phyloP scores from a whole-genome alignment of 176 grass and related monocot genomes.

The Cocos nucifera region DNA sequence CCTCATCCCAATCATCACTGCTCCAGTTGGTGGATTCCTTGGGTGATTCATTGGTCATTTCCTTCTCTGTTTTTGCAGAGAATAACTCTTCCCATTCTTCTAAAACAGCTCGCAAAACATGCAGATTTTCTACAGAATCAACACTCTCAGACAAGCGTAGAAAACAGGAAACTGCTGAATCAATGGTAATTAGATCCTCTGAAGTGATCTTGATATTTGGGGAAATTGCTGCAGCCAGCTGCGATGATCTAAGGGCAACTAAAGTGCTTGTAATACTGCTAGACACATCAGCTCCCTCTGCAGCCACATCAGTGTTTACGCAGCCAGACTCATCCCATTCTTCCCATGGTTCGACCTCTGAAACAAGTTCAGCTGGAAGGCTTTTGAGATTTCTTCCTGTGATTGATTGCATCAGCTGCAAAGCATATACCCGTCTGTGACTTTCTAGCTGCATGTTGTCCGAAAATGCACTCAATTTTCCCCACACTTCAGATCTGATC shows the following conservation, averaged over 20 bases:
- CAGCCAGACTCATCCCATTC: slow-evolving; percentile 57
- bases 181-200: slow-evolving; percentile 54
- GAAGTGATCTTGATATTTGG: slow-evolving; percentile 53
- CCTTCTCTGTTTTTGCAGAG: slow-evolving; percentile 33
- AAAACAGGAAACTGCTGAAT: slow-evolving; percentile 80
- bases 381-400: slow-evolving; percentile 74
- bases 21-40: slow-evolving; percentile 80
- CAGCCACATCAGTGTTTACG: slow-evolving; percentile 21
- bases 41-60: slow-evolving; percentile 42
- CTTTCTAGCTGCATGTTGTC: slow-evolving; percentile 70
- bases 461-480: slow-evolving; percentile 55
- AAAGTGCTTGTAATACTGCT: slow-evolving; percentile 65
- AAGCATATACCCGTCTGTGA: slow-evolving; percentile 54
- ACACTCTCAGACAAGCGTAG: slow-evolving; percentile 56
- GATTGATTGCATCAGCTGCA: slow-evolving; percentile 86
- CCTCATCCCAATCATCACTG: slow-evolving; percentile 72
- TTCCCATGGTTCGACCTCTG: slow-evolving; percentile 83
- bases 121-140: slow-evolving; percentile 40
- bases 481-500: slow-evolving; percentile 66
- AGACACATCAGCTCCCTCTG: slow-evolving; percentile 32
- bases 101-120: slow-evolving; percentile 65
- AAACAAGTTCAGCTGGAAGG: slow-evolving; percentile 65
- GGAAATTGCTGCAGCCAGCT: slow-evolving; percentile 43
- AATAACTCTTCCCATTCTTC: slow-evolving; percentile 97
- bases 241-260: slow-evolving; percentile 78